Evolutionary conservation across 805 yeast genomes (phyloP), one percentile per base, ranked within the genome.

Genomic region (Kuraishia floccosa): DNA sequence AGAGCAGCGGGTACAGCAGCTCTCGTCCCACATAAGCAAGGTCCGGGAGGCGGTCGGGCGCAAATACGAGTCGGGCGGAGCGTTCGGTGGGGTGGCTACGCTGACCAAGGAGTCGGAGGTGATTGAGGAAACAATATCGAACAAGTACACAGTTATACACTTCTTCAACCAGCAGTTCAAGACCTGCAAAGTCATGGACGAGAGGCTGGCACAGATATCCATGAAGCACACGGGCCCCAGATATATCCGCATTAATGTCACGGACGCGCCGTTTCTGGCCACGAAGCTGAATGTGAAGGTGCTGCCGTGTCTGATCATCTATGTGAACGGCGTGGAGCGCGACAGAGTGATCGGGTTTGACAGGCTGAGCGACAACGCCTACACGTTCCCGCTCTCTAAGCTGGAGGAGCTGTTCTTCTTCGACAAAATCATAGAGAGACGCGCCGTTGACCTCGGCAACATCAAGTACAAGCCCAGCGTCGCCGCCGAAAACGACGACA

Each of bases 331-430:
- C 1, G 51, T 62, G 27, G 89, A 81, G 41, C 46, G 58, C 4
- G 62, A 65, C 10, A 54, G 83, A 37, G 44, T 82, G 4, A 64
- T 82, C 4, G 95, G 95, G 5, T 77, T 84, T 43, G 76, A 75
- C 31, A 65, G 68, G 7, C 20, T 32, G n/a, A n/a, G n/a, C n/a
- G n/a, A n/a, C n/a, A n/a, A n/a, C n/a, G n/a, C n/a, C n/a, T n/a
- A n/a, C n/a, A n/a, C n/a, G n/a, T n/a, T n/a, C n/a, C n/a, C n/a
- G n/a, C n/a, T n/a, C n/a, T n/a, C n/a, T n/a, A n/a, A n/a, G n/a
- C n/a, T n/a, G n/a, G n/a, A n/a, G n/a, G n/a, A n/a, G n/a, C n/a
- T n/a, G n/a, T n/a, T n/a, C n/a, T n/a, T n/a, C n/a, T n/a, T n/a
- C n/a, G n/a, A n/a, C n/a, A n/a, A n/a, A n/a, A n/a, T n/a, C n/a